Evolutionary conservation across 768 basidiomycete genomes (phyloP), one percentile per base, ranked within the genome.

Genomic region (Baorangia bicolor): DNA sequence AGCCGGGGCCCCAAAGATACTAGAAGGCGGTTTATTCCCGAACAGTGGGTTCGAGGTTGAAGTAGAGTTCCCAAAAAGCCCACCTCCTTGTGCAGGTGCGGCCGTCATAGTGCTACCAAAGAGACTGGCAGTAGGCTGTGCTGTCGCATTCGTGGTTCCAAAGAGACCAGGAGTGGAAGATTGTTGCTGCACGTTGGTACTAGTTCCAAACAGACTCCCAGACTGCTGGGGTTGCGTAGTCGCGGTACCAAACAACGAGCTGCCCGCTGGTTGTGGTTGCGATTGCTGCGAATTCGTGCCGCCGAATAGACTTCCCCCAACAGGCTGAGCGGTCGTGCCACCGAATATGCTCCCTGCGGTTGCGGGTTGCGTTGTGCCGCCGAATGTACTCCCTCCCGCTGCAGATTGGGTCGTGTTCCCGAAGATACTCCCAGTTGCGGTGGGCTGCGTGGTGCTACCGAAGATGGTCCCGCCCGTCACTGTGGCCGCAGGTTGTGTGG

Each of bases 31-130:
- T 50, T 67, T 70, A 49, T 69, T 71, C 14, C 74, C 76, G 43
- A 79, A 78, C 28, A 75, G 55, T 37, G 72, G 65, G 47, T 73
- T 67, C 38, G 64, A 61, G 31, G 64, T 62, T 38, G 69, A 43
- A 34, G 55, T 58, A 2, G 68, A 53, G 39, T n/a, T 48, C 16
- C 73, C 73, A 56, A 72, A 74, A 5, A 62, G 42, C 31, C 71
- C 64, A 1, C 59, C 57, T n/a, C 50, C 58, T 44, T 61, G 58
- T 9, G 51, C 55, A 27, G 63, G 68, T 33, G 59, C 23, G 25
- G 52, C 53, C n/a, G 64, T 63, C 16, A 55, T 40, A 6, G 63
- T 61, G 44, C 39, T 55, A 14, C 73, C 67, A 59, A 75, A 75
- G 45, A 73, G 49, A 40, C 56, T 49, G 3, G 69, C 30, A 6